Conservation (phyloP, 139 green algal genomes). For the Chlorella vulgaris region DNA sequence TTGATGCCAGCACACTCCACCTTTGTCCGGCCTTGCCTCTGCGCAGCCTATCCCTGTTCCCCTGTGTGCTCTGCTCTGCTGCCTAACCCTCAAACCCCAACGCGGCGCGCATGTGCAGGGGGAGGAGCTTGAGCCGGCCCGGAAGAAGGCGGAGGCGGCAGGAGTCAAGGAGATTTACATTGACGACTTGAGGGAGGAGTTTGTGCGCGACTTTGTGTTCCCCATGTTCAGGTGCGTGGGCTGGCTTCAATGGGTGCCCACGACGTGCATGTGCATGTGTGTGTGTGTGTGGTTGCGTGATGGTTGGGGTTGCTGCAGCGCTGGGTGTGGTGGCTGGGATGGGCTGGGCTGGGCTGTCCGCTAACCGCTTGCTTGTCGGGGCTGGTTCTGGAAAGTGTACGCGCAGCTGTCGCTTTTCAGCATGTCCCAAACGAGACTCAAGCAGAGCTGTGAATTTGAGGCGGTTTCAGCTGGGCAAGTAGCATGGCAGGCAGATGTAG, state of each 20-base stretch:
- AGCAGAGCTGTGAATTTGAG: too few species aligned
- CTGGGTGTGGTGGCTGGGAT: neutral
- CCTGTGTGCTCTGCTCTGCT: neutral
- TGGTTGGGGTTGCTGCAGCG: neutral
- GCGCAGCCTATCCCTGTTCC: neutral
- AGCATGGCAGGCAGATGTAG: too few species aligned
- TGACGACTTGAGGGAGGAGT: constrained; percentile 98
- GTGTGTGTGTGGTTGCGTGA: neutral
- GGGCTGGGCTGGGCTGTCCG: neutral
- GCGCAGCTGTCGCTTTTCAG: too few species aligned
- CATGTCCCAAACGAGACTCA: too few species aligned
- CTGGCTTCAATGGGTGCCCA: neutral
- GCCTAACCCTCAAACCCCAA: neutral
- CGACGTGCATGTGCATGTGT: neutral
- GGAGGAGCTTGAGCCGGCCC: constrained; percentile 94
- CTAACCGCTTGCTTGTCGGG: too few species aligned
- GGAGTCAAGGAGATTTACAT: constrained; percentile 98
- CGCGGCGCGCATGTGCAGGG: constrained; percentile 68
- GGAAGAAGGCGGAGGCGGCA: constrained; percentile 87
- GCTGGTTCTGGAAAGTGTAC: too few species aligned
- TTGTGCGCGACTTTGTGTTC: constrained; percentile 98
- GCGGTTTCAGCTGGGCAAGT: too few species aligned
- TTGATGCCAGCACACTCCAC: too few species aligned
- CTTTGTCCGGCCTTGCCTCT: too few species aligned
- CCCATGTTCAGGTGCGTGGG: constrained; percentile 91